These are phyloP conservation scores for Talaromyces pinophilus DNA, from an alignment of 2,329 filamentous ascomycete species.

Conservation along the genomic window DNA sequence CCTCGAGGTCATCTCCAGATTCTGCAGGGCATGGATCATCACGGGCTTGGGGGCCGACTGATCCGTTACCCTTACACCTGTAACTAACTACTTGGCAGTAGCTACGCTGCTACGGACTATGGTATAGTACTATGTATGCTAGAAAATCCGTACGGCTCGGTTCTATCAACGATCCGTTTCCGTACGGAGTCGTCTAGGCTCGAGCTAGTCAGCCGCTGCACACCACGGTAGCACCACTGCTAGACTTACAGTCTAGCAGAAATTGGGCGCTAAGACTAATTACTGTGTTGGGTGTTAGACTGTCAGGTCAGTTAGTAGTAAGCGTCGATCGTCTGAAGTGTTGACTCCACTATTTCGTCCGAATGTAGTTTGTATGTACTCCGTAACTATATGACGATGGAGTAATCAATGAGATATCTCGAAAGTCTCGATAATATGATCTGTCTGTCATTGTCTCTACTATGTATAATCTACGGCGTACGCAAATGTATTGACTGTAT, in stretches of 20 bases:
- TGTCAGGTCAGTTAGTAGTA: neutral
- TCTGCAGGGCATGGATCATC: neutral
- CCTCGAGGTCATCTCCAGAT: slow-evolving; percentile 1
- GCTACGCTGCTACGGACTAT: neutral
- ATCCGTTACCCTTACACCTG: neutral
- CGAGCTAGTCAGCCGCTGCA: neutral
- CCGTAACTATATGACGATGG: neutral
- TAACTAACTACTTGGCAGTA: neutral
- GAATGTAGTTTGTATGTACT: neutral
- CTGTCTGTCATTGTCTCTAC: neutral
- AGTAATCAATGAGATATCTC: neutral
- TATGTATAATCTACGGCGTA: no score
- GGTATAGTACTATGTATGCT: neutral
- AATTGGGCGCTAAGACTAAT: neutral
- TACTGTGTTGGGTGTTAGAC: neutral
- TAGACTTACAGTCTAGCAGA: neutral
- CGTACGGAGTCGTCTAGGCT: neutral
- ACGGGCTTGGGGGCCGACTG: neutral
- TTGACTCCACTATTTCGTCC: neutral
- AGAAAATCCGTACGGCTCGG: neutral
- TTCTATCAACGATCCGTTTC: slow-evolving; percentile 9
- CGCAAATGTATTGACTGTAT: neutral
- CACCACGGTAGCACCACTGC: neutral
- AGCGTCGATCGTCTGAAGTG: slow-evolving; percentile 7
- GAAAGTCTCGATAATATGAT: neutral